Base-by-base conservation (phyloP, 768 basidiomycete genomes). In the Fomitopsis serialis region DNA sequence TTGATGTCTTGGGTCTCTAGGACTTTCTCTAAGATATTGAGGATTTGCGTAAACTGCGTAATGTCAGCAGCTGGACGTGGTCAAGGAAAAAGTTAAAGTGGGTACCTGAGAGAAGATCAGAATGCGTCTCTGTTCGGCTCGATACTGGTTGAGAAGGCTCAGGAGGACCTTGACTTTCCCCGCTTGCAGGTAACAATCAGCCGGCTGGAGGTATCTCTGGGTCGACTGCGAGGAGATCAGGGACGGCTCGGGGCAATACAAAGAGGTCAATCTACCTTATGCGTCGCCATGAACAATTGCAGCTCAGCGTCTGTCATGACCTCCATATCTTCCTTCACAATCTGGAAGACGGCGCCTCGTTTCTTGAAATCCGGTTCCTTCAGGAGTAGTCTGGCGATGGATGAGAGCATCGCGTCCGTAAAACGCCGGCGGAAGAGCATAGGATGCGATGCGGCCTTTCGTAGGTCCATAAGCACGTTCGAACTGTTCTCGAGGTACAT, bases 221-320 rank as follows among this genome's bases (percentile, higher is more conserved):
- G 82, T 84, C 0, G 82, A 89, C 85, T 89, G 52, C 1, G 32
- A 2, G 17, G 48, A 35, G 2, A 7, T 53, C 17, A 50, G 48
- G n/a, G 19, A 36, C 36, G 7, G 5, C 22, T n/a, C 17, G 17
- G 2, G 25, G 19, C 50, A 9, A 1, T 29, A 47, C 3, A 50
- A 32, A 53, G 32, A 17, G 25, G 35, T 43, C 36, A 54, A 62
- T 77, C 37, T 52, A 93, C 93, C 79, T 90, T 92, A 72, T 96
- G 96, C 11, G 83, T 82, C 46, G 79, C 78, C 63, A 88, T 89
- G 66, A 95, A 96, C 40, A 81, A 70, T 63, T 97, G 92, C 34
- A 99, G 75, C 70, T 98, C 97, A 8, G 93, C 87, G 69, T 99
- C 97, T 42, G 93, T 96, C 96, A 98, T 98, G 19, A 97, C 87